Evolutionary conservation across 352 stramenopile species (phyloP).

Genomic region (Plasmopara viticola): DNA sequence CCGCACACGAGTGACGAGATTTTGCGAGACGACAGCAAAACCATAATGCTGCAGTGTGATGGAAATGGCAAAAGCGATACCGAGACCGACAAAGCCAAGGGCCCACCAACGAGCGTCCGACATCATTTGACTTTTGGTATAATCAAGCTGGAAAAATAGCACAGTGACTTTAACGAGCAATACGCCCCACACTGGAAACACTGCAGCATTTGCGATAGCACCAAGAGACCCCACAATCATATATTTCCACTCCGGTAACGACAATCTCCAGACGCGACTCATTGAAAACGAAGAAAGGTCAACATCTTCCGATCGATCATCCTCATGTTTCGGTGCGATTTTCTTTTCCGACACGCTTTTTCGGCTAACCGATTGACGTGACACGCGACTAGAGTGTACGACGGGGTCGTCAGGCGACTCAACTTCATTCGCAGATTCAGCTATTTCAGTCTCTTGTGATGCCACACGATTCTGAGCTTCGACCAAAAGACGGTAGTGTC

Average conservation of each 20-base stretch:
- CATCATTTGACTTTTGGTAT: slow-evolving; percentile 48
- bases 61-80: slow-evolving; percentile 28
- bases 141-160: slow-evolving; percentile 42
- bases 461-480: slow-evolving; percentile 27
- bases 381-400: slow-evolving; percentile 15
- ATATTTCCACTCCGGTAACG: slow-evolving; percentile 35
- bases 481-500: slow-evolving; percentile 32
- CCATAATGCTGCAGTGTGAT: slow-evolving; percentile 49
- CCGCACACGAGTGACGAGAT: slow-evolving; percentile 50
- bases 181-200: slow-evolving; percentile 53
- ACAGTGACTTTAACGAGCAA: slow-evolving; percentile 43
- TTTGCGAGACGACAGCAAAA: slow-evolving; percentile 51
- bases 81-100: slow-evolving; percentile 42
- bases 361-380: slow-evolving; percentile 18
- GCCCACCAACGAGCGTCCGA: slow-evolving; percentile 31
- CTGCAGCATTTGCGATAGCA: slow-evolving; percentile 31
- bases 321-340: slow-evolving; percentile 1
- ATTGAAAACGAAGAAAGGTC: slow-evolving; percentile 27
- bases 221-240: slow-evolving; percentile 28
- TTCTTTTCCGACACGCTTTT: slow-evolving; percentile 24
- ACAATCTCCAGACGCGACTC: slow-evolving; percentile 43
- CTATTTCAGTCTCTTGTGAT: slow-evolving; percentile 13
- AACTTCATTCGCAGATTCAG: slow-evolving; percentile 7
- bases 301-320: slow-evolving; percentile 17
- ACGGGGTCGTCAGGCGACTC: slow-evolving; percentile 11